These are phyloP conservation scores for Paramecium pentaurelia DNA, from an alignment of 73 alveolate genomes.

Conservation along the genomic window DNA sequence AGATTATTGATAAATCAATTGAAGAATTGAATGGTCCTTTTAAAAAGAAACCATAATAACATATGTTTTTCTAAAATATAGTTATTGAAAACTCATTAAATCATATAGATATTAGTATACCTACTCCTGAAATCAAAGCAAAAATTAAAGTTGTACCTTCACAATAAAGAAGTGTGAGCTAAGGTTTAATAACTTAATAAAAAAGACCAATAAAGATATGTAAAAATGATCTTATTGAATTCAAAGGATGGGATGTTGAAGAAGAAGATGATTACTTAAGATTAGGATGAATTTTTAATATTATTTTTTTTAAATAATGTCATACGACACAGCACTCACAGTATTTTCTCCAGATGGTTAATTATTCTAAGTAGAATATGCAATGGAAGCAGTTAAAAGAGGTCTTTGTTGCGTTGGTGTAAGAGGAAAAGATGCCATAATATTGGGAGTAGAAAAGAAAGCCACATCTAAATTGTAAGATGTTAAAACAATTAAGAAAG, in stretches of 20 bases:
- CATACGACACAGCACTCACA: constrained; percentile 96
- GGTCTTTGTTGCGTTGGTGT: constrained; percentile 93
- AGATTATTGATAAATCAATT: neutral
- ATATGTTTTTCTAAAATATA: neutral
- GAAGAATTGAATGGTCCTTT: neutral
- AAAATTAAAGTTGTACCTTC: neutral
- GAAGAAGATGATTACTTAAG: constrained; percentile 46
- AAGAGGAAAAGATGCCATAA: constrained; percentile 85
- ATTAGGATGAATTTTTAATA: constrained; percentile 56
- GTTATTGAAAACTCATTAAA: neutral
- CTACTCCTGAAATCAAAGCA: neutral
- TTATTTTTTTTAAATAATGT: constrained; percentile 69
- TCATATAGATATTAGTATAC: neutral
- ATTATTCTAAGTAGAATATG: constrained; percentile 94
- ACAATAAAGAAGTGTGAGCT: neutral
- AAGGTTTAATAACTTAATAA: neutral
- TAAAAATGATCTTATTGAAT: neutral
- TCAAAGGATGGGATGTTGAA: constrained; percentile 23
- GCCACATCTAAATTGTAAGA: constrained; percentile 91
- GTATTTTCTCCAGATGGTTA: constrained; percentile 97
- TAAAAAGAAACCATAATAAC: neutral
- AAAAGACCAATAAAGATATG: neutral
- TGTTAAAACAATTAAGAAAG: constrained; percentile 89
- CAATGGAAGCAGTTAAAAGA: constrained; percentile 95
- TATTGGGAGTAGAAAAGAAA: constrained; percentile 92